A percentile compares a stretch with the other conserved stretches of the same genome.
These are phyloP conservation scores for Xerocomus brunneocitrinus DNA, from an alignment of 768 basidiomycete genomes.

Conservation along the genomic window DNA sequence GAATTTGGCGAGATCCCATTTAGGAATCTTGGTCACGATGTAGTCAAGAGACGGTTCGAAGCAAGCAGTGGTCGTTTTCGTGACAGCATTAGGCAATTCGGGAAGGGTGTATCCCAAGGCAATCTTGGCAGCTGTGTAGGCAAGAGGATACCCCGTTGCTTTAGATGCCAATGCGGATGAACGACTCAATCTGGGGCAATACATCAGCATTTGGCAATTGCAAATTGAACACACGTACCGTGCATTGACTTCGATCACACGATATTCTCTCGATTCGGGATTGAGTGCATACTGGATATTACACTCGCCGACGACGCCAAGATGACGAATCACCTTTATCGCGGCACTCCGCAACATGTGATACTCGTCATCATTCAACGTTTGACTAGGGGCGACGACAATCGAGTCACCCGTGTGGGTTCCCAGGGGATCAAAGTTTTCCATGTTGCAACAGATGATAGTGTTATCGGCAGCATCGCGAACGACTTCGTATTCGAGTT, in stretches of 20 bases:
- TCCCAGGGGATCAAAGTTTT: constrained; percentile 98
- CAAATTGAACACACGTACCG: constrained; percentile 40
- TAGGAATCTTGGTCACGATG: constrained; percentile 99
- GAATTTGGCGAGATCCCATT: constrained; percentile 99
- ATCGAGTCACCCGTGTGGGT: constrained; percentile 99
- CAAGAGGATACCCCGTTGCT: constrained; percentile 97
- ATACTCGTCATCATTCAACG: constrained; percentile 95
- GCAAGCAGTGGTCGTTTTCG: constrained; percentile 98
- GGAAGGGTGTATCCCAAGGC: constrained; percentile 96
- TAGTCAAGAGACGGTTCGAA: constrained; percentile 99
- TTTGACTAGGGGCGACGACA: constrained; percentile 98
- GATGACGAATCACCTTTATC: constrained; percentile 89
- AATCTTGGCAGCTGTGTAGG: constrained; percentile 98
- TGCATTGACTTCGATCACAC: constrained; percentile 97
- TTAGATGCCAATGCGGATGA: constrained; percentile 96
- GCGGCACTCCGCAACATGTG: constrained; percentile 99
- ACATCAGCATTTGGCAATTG: background rate
- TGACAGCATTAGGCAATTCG: constrained; percentile 97
- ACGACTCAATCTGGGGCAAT: constrained; percentile 56
- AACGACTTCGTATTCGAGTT: constrained; percentile 98
- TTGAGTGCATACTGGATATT: constrained; percentile 99
- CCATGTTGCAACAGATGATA: constrained; percentile 99
- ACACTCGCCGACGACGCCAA: constrained; percentile 91
- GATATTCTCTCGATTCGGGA: constrained; percentile 88
- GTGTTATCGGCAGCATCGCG: constrained; percentile 98